A percentile compares a stretch with the other conserved stretches of the same genome.
Evolutionary conservation across 2,329 filamentous ascomycete genomes (phyloP).

Genomic region (Neonectria faginata): DNA sequence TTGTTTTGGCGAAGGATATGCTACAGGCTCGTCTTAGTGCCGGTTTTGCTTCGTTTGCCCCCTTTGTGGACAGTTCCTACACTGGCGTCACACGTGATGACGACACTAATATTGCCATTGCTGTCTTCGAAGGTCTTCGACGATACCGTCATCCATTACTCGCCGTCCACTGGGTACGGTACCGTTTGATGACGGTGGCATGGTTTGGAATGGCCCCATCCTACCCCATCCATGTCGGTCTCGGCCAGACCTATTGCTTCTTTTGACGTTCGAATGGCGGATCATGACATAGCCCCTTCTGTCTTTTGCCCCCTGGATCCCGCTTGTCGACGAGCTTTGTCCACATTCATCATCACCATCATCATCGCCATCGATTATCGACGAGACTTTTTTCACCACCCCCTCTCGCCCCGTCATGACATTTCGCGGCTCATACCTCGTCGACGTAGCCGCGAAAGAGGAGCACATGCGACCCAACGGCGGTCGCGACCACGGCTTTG

Average conservation of each 20-base stretch:
- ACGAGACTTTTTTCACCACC: neutral
- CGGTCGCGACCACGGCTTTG: conserved; percentile 23
- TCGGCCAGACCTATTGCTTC: conserved; percentile 28
- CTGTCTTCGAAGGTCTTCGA: conserved; percentile 29
- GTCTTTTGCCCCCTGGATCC: neutral
- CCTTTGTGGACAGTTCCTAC: conserved; percentile 24
- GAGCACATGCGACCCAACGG: conserved; percentile 7
- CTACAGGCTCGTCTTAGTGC: conserved; percentile 25
- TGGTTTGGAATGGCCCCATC: neutral
- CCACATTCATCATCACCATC: neutral
- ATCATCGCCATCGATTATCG: neutral
- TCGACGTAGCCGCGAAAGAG: neutral
- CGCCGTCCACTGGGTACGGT: conserved; percentile 14
- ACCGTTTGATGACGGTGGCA: conserved; percentile 25
- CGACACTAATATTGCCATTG: conserved; percentile 32
- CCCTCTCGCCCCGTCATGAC: neutral
- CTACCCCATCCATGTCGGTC: conserved; percentile 10
- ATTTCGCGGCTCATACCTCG: conserved; percentile 12
- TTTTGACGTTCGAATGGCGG: conserved; percentile 36
- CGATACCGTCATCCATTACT: conserved; percentile 30
- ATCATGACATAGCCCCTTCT: conserved; percentile 29
- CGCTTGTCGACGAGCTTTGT: neutral
- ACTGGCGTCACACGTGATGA: conserved; percentile 40
- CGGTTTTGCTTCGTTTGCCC: conserved; percentile 14
- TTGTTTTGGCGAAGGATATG: conserved; percentile 5